Conservation (phyloP, 1,139 yeast genomes). For the Geotrichum citri-aurantii region DNA sequence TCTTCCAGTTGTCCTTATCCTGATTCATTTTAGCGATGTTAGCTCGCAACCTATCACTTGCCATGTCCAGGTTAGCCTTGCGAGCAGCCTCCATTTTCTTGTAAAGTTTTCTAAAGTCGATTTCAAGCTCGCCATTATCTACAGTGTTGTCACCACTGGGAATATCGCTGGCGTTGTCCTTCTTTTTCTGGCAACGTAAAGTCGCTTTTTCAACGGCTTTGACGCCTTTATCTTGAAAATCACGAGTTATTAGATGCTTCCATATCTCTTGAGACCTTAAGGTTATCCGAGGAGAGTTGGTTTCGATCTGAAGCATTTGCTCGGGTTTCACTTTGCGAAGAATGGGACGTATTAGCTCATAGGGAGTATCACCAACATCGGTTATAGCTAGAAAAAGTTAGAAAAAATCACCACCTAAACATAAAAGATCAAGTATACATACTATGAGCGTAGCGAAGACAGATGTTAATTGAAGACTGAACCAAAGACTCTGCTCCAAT, state of each 20-base stretch:
- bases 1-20: conserved; percentile 14
- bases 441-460: conserved; percentile 12
- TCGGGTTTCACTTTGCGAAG: conserved; percentile 21
- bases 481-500: conserved; percentile 12
- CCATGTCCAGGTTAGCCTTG: conserved; percentile 5
- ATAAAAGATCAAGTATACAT: no score
- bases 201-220: not conserved
- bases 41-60: conserved; percentile 10
- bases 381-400: conserved; percentile 17
- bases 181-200: not conserved
- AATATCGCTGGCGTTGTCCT: not conserved
- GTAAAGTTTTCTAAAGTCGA: conserved; percentile 9
- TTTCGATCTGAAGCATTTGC: conserved; percentile 24
- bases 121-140: not conserved
- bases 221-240: conserved; percentile 21
- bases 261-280: conserved; percentile 25
- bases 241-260: conserved; percentile 22
- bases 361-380: conserved; percentile 28
- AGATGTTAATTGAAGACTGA: conserved; percentile 8
- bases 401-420: conserved; percentile 20
- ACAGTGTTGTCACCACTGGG: not conserved
- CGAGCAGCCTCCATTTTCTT: conserved; percentile 2
- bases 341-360: conserved; percentile 24
- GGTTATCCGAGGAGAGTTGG: conserved; percentile 21
- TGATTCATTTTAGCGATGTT: conserved; percentile 11